Conservation (phyloP, 352 stramenopile genomes). For the Phytopythium ostracodes region DNA sequence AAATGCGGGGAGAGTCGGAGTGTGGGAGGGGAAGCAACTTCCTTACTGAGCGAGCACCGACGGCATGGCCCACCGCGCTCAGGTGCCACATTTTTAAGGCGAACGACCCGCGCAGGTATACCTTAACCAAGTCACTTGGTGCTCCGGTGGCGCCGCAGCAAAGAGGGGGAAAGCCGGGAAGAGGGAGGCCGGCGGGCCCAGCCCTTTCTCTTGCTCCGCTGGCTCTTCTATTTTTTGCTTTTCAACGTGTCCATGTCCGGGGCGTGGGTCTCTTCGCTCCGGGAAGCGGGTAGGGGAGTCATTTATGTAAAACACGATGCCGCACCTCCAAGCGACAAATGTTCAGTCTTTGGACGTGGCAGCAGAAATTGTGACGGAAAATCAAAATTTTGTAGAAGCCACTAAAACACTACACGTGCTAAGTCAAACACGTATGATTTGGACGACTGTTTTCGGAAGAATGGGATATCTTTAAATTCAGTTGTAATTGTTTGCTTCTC, state of each 20-base stretch:
- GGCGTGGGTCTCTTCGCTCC: neutral
- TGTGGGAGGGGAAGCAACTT: constrained; percentile 8
- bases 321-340: neutral
- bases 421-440: neutral
- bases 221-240: constrained; percentile 3
- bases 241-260: constrained; percentile 2
- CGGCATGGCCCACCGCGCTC: no score
- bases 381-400: neutral
- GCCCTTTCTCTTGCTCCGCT: neutral
- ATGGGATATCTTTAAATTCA: neutral
- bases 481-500: neutral
- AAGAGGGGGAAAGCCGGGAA: neutral
- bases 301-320: neutral
- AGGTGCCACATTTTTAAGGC: neutral
- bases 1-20: no score
- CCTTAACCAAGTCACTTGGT: neutral
- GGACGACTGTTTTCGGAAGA: neutral
- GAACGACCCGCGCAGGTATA: neutral
- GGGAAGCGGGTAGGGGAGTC: constrained; percentile 2
- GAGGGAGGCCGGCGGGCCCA: neutral
- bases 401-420: neutral
- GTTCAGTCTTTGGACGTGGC: neutral
- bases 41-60: constrained; percentile 5
- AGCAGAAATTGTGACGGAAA: neutral
- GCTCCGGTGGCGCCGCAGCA: neutral